phyloP scores from a whole-genome alignment of 2,329 filamentous ascomycete genomes.

The Periglandula ipomoeae region DNA sequence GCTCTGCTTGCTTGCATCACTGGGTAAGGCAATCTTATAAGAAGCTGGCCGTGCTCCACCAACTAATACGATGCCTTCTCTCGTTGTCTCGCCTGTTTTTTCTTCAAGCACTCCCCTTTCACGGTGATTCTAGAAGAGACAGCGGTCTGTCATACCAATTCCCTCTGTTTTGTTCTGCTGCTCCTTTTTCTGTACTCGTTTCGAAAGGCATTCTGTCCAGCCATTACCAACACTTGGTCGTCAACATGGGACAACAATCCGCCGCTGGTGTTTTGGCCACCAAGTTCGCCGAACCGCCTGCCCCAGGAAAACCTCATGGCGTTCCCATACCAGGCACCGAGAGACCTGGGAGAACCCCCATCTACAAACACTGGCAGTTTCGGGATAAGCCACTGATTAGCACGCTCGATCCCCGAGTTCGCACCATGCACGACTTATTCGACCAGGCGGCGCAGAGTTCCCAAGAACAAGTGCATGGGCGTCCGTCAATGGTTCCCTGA shows the following conservation, averaged over 20 bases:
- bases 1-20: too few relatives aligned
- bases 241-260: neutral
- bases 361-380: slow-evolving; percentile 79
- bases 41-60: neutral
- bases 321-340: slow-evolving; percentile 67
- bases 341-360: slow-evolving; percentile 57
- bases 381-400: slow-evolving; percentile 60
- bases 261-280: slow-evolving; percentile 13
- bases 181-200: neutral
- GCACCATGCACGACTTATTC: slow-evolving; percentile 73
- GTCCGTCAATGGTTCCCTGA: slow-evolving; percentile 67
- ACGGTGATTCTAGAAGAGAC: too few relatives aligned
- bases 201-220: too few relatives aligned
- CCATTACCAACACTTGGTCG: too few relatives aligned
- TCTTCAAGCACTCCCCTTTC: too few relatives aligned
- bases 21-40: neutral
- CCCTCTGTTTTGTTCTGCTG: neutral
- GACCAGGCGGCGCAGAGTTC: slow-evolving; percentile 53
- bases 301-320: slow-evolving; percentile 68
- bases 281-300: slow-evolving; percentile 54
- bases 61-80: neutral
- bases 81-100: neutral
- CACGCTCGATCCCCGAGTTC: slow-evolving; percentile 60
- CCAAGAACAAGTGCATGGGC: slow-evolving; percentile 68
- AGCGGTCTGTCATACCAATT: neutral